Conservation (phyloP, 140 eudicot genomes). For the Erigeron philadelphicus region DNA sequence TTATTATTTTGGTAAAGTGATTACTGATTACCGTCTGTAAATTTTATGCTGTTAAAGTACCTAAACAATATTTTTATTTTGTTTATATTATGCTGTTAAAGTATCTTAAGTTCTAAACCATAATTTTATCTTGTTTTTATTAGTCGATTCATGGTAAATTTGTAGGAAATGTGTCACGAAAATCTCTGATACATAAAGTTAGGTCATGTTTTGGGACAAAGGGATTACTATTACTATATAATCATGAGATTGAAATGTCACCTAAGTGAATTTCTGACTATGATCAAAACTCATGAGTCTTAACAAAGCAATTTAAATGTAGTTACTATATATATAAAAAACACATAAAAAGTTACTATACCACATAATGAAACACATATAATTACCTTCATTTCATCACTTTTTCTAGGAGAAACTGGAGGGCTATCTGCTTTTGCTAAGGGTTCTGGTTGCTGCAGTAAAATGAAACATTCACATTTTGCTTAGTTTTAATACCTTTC, state of each 20-base stretch:
- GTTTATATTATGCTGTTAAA: not conserved
- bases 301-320: not conserved
- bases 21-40: too few species aligned
- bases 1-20: too few species aligned
- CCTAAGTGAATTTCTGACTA: not conserved
- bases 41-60: too few species aligned
- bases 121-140: not conserved
- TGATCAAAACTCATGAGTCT: not conserved
- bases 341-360: too few species aligned
- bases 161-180: not conserved
- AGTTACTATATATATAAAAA: not conserved
- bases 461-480: not conserved
- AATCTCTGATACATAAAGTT: not conserved
- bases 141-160: not conserved
- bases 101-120: not conserved
- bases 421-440: slow-evolving; percentile 51
- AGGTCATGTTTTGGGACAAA: not conserved
- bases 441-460: slow-evolving; percentile 45
- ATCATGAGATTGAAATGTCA: not conserved
- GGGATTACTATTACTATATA: not conserved
- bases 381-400: slow-evolving; percentile 68
- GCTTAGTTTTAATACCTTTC: not conserved
- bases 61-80: too few species aligned
- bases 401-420: slow-evolving; percentile 70
- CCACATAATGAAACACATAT: not conserved